phyloP scores from a whole-genome alignment of 495 filamentous ascomycete species.

The Talaromyces liani region DNA sequence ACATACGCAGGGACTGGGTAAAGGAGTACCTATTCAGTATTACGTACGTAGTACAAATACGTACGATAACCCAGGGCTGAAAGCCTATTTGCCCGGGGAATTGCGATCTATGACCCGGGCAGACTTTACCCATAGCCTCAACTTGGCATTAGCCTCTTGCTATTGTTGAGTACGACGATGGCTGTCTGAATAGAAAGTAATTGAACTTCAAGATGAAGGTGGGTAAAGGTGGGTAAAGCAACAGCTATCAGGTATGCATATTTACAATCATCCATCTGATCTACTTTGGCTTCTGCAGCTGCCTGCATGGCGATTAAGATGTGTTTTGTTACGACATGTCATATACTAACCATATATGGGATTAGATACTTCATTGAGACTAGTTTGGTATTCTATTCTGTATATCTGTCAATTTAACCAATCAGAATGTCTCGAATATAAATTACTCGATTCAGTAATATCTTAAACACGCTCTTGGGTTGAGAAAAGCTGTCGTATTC shows the following conservation, averaged over 20 bases:
- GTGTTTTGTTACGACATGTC: background rate
- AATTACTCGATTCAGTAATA: background rate
- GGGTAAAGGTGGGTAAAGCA: background rate
- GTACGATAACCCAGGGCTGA: background rate
- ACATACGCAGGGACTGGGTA: background rate
- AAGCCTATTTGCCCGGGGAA: constrained; percentile 4
- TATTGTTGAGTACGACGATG: background rate
- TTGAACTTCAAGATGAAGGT: background rate
- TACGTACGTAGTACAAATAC: background rate
- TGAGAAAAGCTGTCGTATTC: background rate
- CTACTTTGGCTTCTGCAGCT: background rate
- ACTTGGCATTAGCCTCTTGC: background rate
- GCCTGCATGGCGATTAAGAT: background rate
- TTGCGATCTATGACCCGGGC: background rate
- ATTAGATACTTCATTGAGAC: background rate
- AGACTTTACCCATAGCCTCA: background rate
- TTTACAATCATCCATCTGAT: background rate
- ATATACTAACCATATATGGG: background rate
- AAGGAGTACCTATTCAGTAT: background rate
- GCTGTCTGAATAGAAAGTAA: background rate
- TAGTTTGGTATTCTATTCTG: background rate
- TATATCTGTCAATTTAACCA: background rate
- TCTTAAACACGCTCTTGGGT: background rate
- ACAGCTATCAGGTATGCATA: background rate
- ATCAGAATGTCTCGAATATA: background rate